A percentile compares a stretch with the other conserved stretches of the same genome.
Evolutionary conservation across 2,329 filamentous ascomycete species (phyloP).

Genomic region (Neocatenulostroma microsporum): DNA sequence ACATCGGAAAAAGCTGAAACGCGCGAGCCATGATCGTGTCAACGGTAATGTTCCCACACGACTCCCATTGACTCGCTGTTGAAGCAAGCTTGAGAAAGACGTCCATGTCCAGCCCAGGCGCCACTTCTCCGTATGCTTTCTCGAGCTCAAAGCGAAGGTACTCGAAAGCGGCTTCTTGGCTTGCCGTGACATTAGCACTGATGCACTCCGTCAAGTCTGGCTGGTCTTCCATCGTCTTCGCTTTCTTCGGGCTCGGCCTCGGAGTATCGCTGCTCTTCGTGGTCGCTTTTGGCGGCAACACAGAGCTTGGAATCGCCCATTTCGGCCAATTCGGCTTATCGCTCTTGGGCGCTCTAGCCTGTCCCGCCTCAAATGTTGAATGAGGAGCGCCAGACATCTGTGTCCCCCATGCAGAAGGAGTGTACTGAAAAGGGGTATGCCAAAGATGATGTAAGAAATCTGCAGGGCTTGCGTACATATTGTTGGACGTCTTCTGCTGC

Average conservation of each 20-base stretch:
- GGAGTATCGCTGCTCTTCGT: too few species aligned
- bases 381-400: conserved; percentile 10
- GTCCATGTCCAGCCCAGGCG: conserved; percentile 18
- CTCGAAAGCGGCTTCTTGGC: conserved; percentile 13
- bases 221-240: too few species aligned
- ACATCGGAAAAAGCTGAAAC: conserved; percentile 12
- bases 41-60: conserved; percentile 14
- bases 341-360: background rate
- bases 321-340: conserved; percentile 2
- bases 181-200: too few species aligned
- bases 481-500: conserved; percentile 25
- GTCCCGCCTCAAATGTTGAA: conserved; percentile 1
- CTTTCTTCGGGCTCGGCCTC: too few species aligned
- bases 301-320: conserved; percentile 7
- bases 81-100: conserved; percentile 21
- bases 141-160: conserved; percentile 13
- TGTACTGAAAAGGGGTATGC: too few species aligned
- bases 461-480: conserved; percentile 26
- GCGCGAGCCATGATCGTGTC: conserved; percentile 9
- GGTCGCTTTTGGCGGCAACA: too few species aligned
- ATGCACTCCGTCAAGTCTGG: too few species aligned
- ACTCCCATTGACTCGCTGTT: conserved; percentile 12
- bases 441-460: too few species aligned
- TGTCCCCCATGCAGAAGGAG: conserved; percentile 7
- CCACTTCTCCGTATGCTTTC: conserved; percentile 11